Conservation (phyloP, 805 yeast genomes). For the Candida ortonii region DNA sequence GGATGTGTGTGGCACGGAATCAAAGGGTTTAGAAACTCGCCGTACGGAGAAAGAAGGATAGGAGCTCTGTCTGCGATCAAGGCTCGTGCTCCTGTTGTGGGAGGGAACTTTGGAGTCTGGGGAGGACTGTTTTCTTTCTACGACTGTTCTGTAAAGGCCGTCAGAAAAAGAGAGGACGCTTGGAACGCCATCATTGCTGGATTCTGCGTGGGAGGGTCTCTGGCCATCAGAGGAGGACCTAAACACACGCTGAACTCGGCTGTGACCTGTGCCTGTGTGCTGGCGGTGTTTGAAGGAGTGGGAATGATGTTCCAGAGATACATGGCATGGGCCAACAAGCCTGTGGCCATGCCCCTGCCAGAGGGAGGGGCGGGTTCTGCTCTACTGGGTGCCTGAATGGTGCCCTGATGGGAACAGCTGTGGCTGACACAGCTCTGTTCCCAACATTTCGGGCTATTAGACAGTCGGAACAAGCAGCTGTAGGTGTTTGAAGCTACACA, state of each 20-base stretch:
- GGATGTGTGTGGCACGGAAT: conserved; percentile 99
- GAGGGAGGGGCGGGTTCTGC: conserved; percentile 36
- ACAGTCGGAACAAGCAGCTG: too few species aligned
- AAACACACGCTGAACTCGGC: conserved; percentile 95
- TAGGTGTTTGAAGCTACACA: too few species aligned
- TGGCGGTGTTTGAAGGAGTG: conserved; percentile 97
- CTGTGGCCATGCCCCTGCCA: conserved; percentile 59
- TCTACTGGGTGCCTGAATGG: conserved; percentile 27
- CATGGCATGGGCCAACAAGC: conserved; percentile 79
- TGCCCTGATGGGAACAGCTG: too few species aligned
- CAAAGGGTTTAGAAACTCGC: conserved; percentile 97
- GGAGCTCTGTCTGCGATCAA: conserved; percentile 90
- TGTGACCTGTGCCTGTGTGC: conserved; percentile 93
- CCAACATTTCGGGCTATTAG: too few species aligned
- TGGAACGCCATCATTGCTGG: conserved; percentile 98
- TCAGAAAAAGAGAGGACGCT: conserved; percentile 97
- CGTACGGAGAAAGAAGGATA: conserved; percentile 88
- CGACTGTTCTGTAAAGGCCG: conserved; percentile 93
- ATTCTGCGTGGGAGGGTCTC: conserved; percentile 95
- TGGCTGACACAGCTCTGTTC: too few species aligned
- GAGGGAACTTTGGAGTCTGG: conserved; percentile 99
- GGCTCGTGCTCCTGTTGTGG: conserved; percentile 96
- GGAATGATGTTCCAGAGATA: conserved; percentile 93
- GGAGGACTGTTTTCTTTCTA: conserved; percentile 96
- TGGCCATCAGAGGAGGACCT: conserved; percentile 99